Percentiles rank a stretch among this genome's conserved stretches.
These are phyloP conservation scores for Pochonia chlamydosporia DNA, from an alignment of 2,329 filamentous ascomycete genomes.

Conservation along the genomic window DNA sequence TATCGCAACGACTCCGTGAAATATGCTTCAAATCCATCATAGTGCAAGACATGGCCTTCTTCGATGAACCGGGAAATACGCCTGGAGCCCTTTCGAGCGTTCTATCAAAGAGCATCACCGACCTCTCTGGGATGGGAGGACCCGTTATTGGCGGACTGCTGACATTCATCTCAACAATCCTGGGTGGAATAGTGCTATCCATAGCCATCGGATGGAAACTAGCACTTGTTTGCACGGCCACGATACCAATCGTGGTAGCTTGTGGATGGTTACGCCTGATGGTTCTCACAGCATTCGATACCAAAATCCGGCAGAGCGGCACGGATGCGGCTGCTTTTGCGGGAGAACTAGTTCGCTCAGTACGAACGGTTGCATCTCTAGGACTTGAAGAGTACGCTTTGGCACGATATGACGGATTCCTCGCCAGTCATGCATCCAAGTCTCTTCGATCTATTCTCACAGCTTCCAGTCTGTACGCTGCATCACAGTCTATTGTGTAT, in stretches of 20 bases:
- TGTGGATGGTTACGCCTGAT: slow-evolving; percentile 30
- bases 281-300: slow-evolving; percentile 20
- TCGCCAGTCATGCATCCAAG: neutral
- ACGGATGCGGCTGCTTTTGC: slow-evolving; percentile 7
- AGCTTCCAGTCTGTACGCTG: neutral
- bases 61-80: slow-evolving; percentile 26
- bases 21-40: neutral
- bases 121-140: slow-evolving; percentile 39
- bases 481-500: slow-evolving; percentile 7
- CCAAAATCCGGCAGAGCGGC: slow-evolving; percentile 2
- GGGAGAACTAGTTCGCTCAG: slow-evolving; percentile 8
- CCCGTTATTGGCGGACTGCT: slow-evolving; percentile 26
- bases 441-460: neutral
- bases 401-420: neutral
- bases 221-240: slow-evolving; percentile 35
- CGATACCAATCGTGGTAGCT: slow-evolving; percentile 31
- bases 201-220: slow-evolving; percentile 38
- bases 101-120: slow-evolving; percentile 27
- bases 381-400: neutral
- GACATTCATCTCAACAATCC: slow-evolving; percentile 8
- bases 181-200: slow-evolving; percentile 16
- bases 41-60: slow-evolving; percentile 34
- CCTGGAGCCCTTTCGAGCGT: slow-evolving; percentile 26
- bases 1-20: slow-evolving; percentile 8
- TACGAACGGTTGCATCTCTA: slow-evolving; percentile 14